Evolutionary conservation across 257 asterid species (phyloP), one percentile per base, ranked within the genome.

Genomic region (Fraxinus anomala): DNA sequence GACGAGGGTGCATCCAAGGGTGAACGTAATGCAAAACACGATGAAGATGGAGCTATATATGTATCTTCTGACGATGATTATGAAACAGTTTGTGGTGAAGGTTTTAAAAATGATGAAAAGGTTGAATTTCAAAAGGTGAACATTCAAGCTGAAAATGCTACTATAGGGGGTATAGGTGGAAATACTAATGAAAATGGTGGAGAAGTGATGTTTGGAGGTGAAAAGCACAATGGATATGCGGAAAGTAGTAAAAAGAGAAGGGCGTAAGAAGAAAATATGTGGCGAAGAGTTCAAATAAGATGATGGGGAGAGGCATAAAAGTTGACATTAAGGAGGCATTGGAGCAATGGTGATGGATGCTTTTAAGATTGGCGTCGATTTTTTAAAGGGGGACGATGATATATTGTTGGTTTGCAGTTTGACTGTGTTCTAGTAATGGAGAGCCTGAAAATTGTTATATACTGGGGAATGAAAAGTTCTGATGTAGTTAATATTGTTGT

Each of bases 251-350:
- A 21, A 44, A 77, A 65, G 78, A 72, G 75, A 36, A 17, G 73
- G 68, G 80, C 1, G 30, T 14, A 73, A 76, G 77, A 86, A 89
- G 85, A 70, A 86, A 89, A 76, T 78, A 80, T 11, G 83, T 77
- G 74, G 86, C 82, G 0, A 82, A 72, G 78, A 72, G 77, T 66
- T 77, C 61, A 0, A 85, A 86, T 83, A 87, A 85, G 86, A n/a
- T 86, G 81, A 69, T 83, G 88, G 94, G 96, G n/a, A 85, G 80
- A 78, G 96, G 90, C 76, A 17, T 77, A n/a, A 80, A 26, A 73
- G 74, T 83, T 28, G 77, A 82, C 3, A 56, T 36, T 30, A 40
- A 75, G 30, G 74, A 74, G 39, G 76, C 69, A 68, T 28, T 14
- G 73, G 34, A 5, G 77, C 24, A 4, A 76, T 42, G 75, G 59